phyloP scores from a whole-genome alignment of 1,284 basidiomycete genomes.

The Mycosarcoma maydis region DNA sequence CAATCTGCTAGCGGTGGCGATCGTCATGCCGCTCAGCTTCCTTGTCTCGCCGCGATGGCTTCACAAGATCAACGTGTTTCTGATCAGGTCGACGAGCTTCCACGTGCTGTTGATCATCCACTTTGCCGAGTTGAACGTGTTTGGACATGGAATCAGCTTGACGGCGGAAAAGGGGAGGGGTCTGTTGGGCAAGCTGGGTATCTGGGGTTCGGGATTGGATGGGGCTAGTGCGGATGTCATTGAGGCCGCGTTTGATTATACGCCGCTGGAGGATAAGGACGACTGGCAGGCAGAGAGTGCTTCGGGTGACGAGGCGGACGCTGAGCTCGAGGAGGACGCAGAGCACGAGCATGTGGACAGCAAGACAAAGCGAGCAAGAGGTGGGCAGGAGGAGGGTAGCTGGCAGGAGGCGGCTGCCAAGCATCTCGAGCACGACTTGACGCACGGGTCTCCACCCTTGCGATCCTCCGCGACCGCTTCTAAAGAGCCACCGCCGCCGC shows the following conservation, averaged over 20 bases:
- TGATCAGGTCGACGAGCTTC: conserved; percentile 79
- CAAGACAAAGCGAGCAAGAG: background rate
- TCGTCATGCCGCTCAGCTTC: conserved; percentile 51
- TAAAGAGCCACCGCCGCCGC: background rate
- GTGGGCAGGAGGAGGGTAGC: conserved; percentile 7
- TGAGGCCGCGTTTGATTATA: conserved; percentile 43
- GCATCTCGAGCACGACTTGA: conserved; percentile 13
- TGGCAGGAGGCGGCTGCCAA: conserved; percentile 32
- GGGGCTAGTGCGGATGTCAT: conserved; percentile 34
- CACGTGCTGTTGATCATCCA: conserved; percentile 84
- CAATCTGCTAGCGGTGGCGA: conserved; percentile 48
- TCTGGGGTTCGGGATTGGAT: conserved; percentile 25
- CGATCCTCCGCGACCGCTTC: background rate
- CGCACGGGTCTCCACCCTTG: background rate
- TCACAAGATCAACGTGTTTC: conserved; percentile 73
- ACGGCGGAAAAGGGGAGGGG: conserved; percentile 49
- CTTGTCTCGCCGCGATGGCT: conserved; percentile 52
- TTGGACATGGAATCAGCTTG: conserved; percentile 47
- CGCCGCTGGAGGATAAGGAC: conserved; percentile 19
- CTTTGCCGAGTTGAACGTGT: conserved; percentile 79
- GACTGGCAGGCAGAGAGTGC: conserved; percentile 15
- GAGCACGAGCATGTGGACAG: too few relatives aligned
- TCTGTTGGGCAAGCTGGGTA: conserved; percentile 25
- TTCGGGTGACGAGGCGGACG: conserved; percentile 24
- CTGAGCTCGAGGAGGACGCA: conserved; percentile 24